These are phyloP conservation scores for Amauroascus niger DNA, from an alignment of 2,329 filamentous ascomycete species.

Conservation along the genomic window DNA sequence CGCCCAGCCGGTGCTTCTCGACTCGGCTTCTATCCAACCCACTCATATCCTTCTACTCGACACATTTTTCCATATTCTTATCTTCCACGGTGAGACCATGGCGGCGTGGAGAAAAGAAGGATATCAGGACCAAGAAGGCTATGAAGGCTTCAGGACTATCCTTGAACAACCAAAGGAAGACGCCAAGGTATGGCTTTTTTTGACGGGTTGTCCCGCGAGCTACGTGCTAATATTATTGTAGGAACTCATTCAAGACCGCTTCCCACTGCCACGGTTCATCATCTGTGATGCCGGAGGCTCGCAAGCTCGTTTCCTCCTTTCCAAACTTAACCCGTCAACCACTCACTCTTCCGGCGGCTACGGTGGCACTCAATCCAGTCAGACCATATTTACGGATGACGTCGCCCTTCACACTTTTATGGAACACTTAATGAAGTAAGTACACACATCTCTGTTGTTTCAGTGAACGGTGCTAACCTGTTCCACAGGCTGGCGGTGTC, in stretches of 20 bases:
- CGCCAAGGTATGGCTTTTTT: slow-evolving; percentile 58
- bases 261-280: slow-evolving; percentile 96
- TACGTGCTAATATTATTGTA: slow-evolving; percentile 29
- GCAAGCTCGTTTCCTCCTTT: slow-evolving; percentile 90
- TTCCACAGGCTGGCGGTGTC: slow-evolving; percentile 40
- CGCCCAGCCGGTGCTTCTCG: slow-evolving; percentile 82
- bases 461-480: slow-evolving; percentile 7
- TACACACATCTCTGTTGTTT: slow-evolving; percentile 25
- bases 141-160: slow-evolving; percentile 85
- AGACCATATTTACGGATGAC: slow-evolving; percentile 98
- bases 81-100: slow-evolving; percentile 97
- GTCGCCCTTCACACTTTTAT: slow-evolving; percentile 98
- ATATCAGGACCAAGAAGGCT: slow-evolving; percentile 95
- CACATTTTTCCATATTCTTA: slow-evolving; percentile 98
- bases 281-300: slow-evolving; percentile 98
- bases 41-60: slow-evolving; percentile 89
- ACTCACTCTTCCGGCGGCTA: slow-evolving; percentile 91
- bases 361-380: slow-evolving; percentile 81
- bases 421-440: slow-evolving; percentile 98
- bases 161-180: slow-evolving; percentile 94
- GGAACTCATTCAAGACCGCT: slow-evolving; percentile 94
- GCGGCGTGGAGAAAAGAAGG: slow-evolving; percentile 97
- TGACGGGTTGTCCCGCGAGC: background rate
- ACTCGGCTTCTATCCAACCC: slow-evolving; percentile 91
- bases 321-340: slow-evolving; percentile 93